Base-by-base conservation (phyloP, 495 filamentous ascomycete genomes). In the Hypoxylon subgilvum region DNA sequence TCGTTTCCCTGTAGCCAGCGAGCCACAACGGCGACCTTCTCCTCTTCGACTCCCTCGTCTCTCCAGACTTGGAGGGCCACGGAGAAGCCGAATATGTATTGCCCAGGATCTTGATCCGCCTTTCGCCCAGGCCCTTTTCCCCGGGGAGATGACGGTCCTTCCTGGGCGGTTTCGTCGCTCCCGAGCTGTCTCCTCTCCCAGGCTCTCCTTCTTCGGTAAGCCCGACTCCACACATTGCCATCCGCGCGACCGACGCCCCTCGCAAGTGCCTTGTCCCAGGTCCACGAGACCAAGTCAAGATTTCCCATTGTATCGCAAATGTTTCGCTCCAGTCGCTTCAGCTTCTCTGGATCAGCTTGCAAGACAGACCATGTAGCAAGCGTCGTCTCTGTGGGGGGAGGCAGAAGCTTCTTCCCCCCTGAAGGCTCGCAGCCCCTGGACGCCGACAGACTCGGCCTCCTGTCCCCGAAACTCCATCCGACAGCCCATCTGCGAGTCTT, bases 401-500 rank as follows among this genome's bases (percentile, higher is more conserved):
- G 78, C 9, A 77, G 43, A 0, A 90, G 65, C 38, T 82, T 82
- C 57, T 86, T 86, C 30, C 82, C 82, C 3, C 84, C 66, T 0
- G 72, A 74, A 2, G 79, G 66, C 23, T 72, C 72, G 3, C 83
- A 81, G 1, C 81, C 82, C 21, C 89, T 76, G 9, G 83, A 82
- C 5, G 83, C 76, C 46, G 60, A 71, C 72, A 89, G 70, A 2
- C 63, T 73, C 19, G 93, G 91, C 44, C 93, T 78, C 61, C 80
- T 74, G 43, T 83, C 79, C 2, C 79, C 76, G 75, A 88, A 97
- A 46, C 88, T 92, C 94, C 94, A 98, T 0, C 80, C 94, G 22
- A 97, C 72, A 6, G 83, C 90, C 94, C 94, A 97, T 14, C 94
- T 75, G 40, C 86, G 84, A 14, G 94, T 98, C 66, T 85, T 86